phyloP scores from a whole-genome alignment of 805 yeast genomes.

The Jamesozyma piceae region DNA sequence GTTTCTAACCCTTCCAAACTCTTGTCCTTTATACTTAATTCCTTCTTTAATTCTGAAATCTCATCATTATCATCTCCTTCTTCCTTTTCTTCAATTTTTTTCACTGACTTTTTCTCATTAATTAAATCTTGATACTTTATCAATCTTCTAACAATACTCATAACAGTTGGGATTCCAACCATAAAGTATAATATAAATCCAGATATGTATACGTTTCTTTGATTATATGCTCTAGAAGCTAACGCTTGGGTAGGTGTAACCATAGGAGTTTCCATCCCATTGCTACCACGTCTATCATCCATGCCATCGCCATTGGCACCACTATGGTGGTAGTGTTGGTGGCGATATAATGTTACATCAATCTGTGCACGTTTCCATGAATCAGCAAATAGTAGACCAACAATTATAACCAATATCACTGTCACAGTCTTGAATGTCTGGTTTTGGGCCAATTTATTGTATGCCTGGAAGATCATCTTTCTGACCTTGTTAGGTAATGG shows the following conservation, averaged over 20 bases:
- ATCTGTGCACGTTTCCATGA: slow-evolving; percentile 39
- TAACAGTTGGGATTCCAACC: slow-evolving; percentile 46
- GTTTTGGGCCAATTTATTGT: slow-evolving; percentile 29
- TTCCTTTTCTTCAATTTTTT: slow-evolving; percentile 6
- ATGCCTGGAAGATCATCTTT: slow-evolving; percentile 33
- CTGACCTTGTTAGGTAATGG: slow-evolving; percentile 48
- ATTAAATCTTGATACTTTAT: slow-evolving; percentile 37
- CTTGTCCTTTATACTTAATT: slow-evolving; percentile 33
- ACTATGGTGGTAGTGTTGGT: slow-evolving; percentile 7
- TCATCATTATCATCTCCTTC: slow-evolving; percentile 14
- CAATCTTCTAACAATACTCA: slow-evolving; percentile 43
- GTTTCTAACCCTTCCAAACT: slow-evolving; percentile 41
- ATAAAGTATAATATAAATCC: slow-evolving; percentile 53
- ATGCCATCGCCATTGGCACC: not conserved
- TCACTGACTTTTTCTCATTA: slow-evolving; percentile 8
- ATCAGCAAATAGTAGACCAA: slow-evolving; percentile 44
- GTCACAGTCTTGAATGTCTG: slow-evolving; percentile 39
- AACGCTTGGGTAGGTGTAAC: slow-evolving; percentile 39
- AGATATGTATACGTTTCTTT: slow-evolving; percentile 51
- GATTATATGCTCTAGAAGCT: slow-evolving; percentile 54
- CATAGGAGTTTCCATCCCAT: slow-evolving; percentile 7
- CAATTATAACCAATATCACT: slow-evolving; percentile 34
- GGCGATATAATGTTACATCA: slow-evolving; percentile 21
- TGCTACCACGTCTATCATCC: not conserved
- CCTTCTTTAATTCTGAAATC: slow-evolving; percentile 29